phyloP scores from a whole-genome alignment of 2,329 filamentous ascomycete genomes.

The Aspergillus versicolor region DNA sequence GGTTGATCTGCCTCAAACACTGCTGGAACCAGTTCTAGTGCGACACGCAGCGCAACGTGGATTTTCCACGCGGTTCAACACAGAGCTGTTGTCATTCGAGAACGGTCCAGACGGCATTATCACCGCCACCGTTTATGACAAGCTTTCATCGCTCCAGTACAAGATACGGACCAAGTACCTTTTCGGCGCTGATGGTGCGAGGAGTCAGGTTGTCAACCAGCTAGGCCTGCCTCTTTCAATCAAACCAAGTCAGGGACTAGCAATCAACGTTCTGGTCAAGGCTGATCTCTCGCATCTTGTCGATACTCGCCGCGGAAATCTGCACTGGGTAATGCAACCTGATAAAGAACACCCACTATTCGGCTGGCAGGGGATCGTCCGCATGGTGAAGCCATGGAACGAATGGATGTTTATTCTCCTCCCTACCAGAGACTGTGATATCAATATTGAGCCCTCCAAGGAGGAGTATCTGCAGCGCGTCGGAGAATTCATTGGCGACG shows the following conservation, averaged over 20 bases:
- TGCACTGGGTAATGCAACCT: conserved; percentile 51
- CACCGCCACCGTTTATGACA: conserved; percentile 24
- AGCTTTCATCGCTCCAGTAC: conserved; percentile 40
- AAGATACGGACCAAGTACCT: conserved; percentile 55
- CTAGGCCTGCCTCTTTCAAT: neutral
- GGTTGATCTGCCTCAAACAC: conserved; percentile 49
- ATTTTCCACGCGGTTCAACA: conserved; percentile 47
- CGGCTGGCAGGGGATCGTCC: conserved; percentile 50
- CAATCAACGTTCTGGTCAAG: neutral
- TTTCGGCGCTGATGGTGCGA: conserved; percentile 57
- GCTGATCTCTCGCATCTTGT: neutral
- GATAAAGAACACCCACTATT: conserved; percentile 48
- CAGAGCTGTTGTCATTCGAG: conserved; percentile 7
- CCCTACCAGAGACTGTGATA: conserved; percentile 31
- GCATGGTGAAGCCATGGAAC: conserved; percentile 65
- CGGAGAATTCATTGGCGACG: conserved; percentile 56
- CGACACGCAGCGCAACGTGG: conserved; percentile 40
- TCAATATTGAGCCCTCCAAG: conserved; percentile 42
- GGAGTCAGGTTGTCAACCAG: neutral
- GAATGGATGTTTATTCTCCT: conserved; percentile 63
- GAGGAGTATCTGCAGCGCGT: conserved; percentile 36
- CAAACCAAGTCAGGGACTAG: neutral
- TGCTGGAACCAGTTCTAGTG: conserved; percentile 51
- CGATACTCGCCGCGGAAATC: neutral
- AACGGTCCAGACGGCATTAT: too few relatives aligned